Evolutionary conservation across 176 grass and related monocot species (phyloP), one percentile per base, ranked within the genome.

Genomic region (Triticum monococcum): DNA sequence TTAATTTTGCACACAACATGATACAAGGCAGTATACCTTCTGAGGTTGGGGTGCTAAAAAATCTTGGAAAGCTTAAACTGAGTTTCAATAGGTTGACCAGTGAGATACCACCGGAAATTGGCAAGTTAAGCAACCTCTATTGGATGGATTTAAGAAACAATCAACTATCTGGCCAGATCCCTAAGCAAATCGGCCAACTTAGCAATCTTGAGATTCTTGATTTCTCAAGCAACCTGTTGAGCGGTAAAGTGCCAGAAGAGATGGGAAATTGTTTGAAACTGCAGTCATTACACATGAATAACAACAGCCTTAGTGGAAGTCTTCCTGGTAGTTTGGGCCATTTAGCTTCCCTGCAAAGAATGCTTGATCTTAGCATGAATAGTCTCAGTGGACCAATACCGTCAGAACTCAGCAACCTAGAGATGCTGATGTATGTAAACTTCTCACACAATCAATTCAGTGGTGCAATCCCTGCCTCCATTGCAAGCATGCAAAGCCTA

Each of bases 301-400:
- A 57, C 8, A 92, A 92, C 13, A 62, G 17, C 1, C 59, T 89
- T 4, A 76, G 2, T n/a, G 90, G 90, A 73, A 89, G 41, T 9
- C 57, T 40, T 40, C 37, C 37, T 40, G 37, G 37, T 40, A 40
- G 37, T 40, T 40, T 40, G 37, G 37, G 37, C 23, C 72, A 84
- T 46, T 41, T 92, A 41, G 54, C 74, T 17, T 26, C n/a, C 8
- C 81, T 92, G 17, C 37, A 86, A 16, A 18, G 45, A 2, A 62
- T 69, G 5, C 48, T 92, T 12, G 87, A 92, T 79, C 61, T 92
- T 64, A 89, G 90, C 65, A n/a, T 81, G 5, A 92, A 92, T 13
- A 46, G 30, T 45, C 75, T 92, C 24, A 68, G 26, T 1, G 87
- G 90, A 28, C 36, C 24, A 11, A 79, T 92, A 43, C 83, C 87